Base-by-base conservation (phyloP, 805 yeast genomes). In the Spathaspora arborariae region DNA sequence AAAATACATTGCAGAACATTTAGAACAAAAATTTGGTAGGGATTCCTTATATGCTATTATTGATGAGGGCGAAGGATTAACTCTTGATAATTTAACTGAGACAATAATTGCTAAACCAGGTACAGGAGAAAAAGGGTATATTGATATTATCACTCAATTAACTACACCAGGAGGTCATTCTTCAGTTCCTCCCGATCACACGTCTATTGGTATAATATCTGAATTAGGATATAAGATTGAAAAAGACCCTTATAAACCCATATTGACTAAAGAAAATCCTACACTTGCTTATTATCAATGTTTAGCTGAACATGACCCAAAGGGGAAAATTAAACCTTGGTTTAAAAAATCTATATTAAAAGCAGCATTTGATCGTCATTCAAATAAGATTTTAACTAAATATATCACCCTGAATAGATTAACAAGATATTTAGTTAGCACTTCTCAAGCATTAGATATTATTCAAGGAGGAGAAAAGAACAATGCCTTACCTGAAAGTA, bases 101-200 rank as follows among this genome's bases (percentile, higher is more conserved):
- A 86, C 85, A 57, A 60, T 57, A 38, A 68, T 76, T 82, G 95
- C 61, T 63, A 67, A 45, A 55, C 73, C 56, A 65, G 82, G 64
- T 7, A 62, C 69, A 2, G 67, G 79, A n/a, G 86, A 77, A 39
- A 66, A 74, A 41, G 74, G 74, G 34, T 69, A 81, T 52, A 79
- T 82, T 4, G 66, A 76, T 53, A 54, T 76, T 7, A 49, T 54
- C 20, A 67, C 84, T 41, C 71, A 72, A 3, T 64, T 86, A 20
- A 66, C 67, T 20, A 81, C 86, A 22, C 79, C 80, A 6, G 95
- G 95, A 35, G 95, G 95, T 6, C 95, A 86, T 60, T 80, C 91
- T 1, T 82, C 90, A 5, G 63, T 76, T 13, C 94, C 95, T 9
- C 92, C 92, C 2, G 84, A 79, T 42, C 94, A 88, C 59, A 85